A percentile compares a stretch with the other conserved stretches of the same genome.
Conservation (phyloP, 2,329 filamentous ascomycete species). For the Neonectria faginata region DNA sequence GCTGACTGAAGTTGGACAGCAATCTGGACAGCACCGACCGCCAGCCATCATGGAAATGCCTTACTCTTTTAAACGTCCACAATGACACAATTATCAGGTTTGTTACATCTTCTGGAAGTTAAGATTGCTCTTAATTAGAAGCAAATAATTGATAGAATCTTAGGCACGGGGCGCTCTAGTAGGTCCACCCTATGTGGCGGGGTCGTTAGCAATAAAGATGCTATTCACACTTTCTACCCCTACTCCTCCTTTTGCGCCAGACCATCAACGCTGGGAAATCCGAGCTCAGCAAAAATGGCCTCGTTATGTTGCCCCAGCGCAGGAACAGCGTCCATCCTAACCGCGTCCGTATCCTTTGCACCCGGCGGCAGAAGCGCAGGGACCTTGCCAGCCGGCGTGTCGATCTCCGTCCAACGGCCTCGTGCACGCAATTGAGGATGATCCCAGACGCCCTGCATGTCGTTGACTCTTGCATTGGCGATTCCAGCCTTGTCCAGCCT, state of each 20-base stretch:
- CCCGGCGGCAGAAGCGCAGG: conserved; percentile 64
- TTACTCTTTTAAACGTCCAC: neutral
- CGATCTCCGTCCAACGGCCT: conserved; percentile 62
- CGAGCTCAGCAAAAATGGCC: conserved; percentile 20
- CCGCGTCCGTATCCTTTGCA: conserved; percentile 41
- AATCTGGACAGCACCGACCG: no score
- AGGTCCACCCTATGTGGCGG: neutral
- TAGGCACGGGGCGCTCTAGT: neutral
- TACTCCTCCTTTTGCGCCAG: neutral
- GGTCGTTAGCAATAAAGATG: neutral
- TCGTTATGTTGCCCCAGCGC: conserved; percentile 62
- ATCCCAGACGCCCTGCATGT: conserved; percentile 66
- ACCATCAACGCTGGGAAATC: conserved; percentile 9
- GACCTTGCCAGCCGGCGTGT: conserved; percentile 59
- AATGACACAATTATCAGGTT: neutral
- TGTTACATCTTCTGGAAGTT: neutral
- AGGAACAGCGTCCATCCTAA: conserved; percentile 59
- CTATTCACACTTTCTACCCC: neutral
- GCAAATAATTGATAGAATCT: neutral
- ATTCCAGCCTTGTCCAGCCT: conserved; percentile 61
- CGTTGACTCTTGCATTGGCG: conserved; percentile 67
- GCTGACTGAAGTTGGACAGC: no score
- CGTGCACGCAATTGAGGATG: conserved; percentile 65
- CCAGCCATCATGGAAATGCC: neutral
- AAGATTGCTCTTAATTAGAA: neutral